These are phyloP conservation scores for Coniferiporia weirii DNA, from an alignment of 1,284 basidiomycete genomes.

Conservation along the genomic window DNA sequence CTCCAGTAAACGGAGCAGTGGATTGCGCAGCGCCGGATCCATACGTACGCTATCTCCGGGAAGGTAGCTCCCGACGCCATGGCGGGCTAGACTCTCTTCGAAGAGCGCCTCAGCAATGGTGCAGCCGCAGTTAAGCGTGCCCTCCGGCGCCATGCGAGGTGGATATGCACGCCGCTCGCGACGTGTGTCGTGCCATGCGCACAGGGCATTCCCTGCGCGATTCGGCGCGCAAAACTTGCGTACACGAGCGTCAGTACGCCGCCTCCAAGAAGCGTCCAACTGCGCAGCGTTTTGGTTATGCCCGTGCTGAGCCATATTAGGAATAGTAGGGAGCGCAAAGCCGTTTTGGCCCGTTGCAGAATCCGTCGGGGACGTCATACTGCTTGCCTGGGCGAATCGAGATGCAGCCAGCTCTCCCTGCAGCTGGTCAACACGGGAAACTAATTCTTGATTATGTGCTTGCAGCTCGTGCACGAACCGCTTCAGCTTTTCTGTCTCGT, in stretches of 20 bases:
- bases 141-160: conserved; percentile 73
- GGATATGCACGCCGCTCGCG: conserved; percentile 71
- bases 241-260: conserved; percentile 62
- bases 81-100: conserved; percentile 73
- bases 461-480: conserved; percentile 8
- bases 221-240: conserved; percentile 75
- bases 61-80: conserved; percentile 71
- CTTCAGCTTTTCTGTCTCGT: conserved; percentile 9
- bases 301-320: neutral
- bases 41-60: conserved; percentile 80
- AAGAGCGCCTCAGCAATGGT: conserved; percentile 76
- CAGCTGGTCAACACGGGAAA: conserved; percentile 8
- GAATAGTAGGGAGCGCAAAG: neutral
- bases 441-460: conserved; percentile 8
- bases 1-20: conserved; percentile 64
- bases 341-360: neutral
- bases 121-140: conserved; percentile 78
- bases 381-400: conserved; percentile 11
- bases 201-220: conserved; percentile 78
- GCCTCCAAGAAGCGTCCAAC: conserved; percentile 46
- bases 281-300: neutral
- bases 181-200: conserved; percentile 82
- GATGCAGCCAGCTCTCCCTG: conserved; percentile 12
- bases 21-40: conserved; percentile 78
- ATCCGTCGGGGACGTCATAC: conserved; percentile 1